Conservation (phyloP, 257 asterid genomes). For the Eustoma russellianum region DNA sequence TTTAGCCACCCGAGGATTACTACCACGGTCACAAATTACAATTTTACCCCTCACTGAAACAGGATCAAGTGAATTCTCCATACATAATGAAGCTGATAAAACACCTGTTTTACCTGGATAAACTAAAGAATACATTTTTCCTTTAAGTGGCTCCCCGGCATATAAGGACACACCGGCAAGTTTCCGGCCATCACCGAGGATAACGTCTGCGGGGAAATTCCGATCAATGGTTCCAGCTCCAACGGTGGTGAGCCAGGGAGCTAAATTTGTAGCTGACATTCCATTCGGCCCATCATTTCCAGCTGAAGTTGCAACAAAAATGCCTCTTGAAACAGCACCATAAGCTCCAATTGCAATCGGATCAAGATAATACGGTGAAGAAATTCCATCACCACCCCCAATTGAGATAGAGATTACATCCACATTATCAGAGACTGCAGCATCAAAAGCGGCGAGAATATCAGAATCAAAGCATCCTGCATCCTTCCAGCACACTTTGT, state of each 20-base stretch:
- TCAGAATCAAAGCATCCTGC: conserved; percentile 98
- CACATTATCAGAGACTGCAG: conserved; percentile 86
- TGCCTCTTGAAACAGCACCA: conserved; percentile 94
- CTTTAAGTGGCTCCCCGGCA: conserved; percentile 57
- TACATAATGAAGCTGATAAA: conserved; percentile 81
- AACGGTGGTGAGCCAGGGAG: conserved; percentile 95
- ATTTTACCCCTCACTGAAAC: conserved; percentile 55
- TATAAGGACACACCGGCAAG: conserved; percentile 75
- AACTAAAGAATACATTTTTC: conserved; percentile 61
- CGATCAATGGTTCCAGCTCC: conserved; percentile 96
- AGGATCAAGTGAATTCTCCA: conserved; percentile 85
- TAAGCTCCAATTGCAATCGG: conserved; percentile 95
- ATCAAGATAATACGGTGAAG: conserved; percentile 93
- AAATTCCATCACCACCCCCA: conserved; percentile 90
- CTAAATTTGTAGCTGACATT: conserved; percentile 89
- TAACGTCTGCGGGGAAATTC: conserved; percentile 71
- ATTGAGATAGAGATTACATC: conserved; percentile 89
- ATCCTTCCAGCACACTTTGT: conserved; percentile 89
- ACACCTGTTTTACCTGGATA: conserved; percentile 85
- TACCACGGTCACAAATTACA: conserved; percentile 90
- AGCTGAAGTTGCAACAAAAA: conserved; percentile 86
- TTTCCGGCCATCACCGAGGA: conserved; percentile 56
- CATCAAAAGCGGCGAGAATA: conserved; percentile 87
- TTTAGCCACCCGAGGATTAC: conserved; percentile 85
- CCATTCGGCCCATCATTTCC: conserved; percentile 97